Evolutionary conservation across 2,329 filamentous ascomycete species (phyloP), one percentile per base, ranked within the genome.

Genomic region (Fragosphaeria purpurea): DNA sequence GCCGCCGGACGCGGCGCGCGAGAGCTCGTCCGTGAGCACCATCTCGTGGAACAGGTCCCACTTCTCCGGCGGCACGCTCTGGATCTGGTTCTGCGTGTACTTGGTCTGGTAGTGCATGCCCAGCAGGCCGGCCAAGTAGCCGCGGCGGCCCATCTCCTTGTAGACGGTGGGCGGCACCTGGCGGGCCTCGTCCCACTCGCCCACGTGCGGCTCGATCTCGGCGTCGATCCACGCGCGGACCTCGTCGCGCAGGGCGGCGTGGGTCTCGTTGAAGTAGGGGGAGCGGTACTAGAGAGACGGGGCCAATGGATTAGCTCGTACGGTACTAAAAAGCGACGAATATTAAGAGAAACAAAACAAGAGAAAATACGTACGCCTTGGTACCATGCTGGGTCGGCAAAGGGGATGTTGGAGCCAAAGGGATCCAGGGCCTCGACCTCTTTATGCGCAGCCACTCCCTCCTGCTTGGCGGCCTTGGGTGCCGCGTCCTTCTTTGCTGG

Each of bases 31-130:
- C 1, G 91, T 97, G 53, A 98, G 66, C 43, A 97, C 77, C 80
- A 97, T 79, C 76, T 98, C 93, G 70, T 98, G 93, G 82, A 97
- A 98, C 43, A 95, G 80, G 71, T 98, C 93, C 91, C 91, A 98
- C 66, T 93, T 84, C 70, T 96, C 88, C 0, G 86, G 74, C 0
- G 85, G 69, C 10, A 98, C 93, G 46, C 82, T 85, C 70, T 86
- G 80, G 60, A 96, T 79, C 6, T 76, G 72, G 63, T 84, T 79
- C 41, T 82, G 73, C 30, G 82, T 82, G 63, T 91, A 83, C 59
- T 95, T 72, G 53, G 76, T 79, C 11, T 88, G 89, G 71, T 87
- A 97, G 63, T 86, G 76, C 55, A 88, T 78, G 57, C 91, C 93
- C 56, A 98, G 75, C 52, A 97, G 75, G 59, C 93, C 93, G n/a